Conservation (phyloP, 495 filamentous ascomycete species). For the Daldinia vernicosa region DNA sequence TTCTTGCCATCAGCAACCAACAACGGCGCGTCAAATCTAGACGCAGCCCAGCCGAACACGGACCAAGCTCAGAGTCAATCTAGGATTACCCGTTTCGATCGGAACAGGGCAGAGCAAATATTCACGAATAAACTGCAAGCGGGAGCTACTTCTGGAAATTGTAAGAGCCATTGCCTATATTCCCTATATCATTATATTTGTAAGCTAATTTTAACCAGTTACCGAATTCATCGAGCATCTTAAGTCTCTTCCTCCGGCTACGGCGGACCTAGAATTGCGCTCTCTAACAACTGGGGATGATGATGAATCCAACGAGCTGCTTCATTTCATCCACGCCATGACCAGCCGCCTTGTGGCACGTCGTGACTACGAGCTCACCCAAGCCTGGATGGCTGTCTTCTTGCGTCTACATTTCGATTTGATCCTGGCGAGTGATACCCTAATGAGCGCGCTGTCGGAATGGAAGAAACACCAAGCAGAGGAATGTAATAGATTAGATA, state of each 20-base stretch:
- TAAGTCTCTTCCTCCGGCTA: slow-evolving; percentile 78
- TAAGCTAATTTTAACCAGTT: slow-evolving; percentile 41
- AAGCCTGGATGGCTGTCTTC: slow-evolving; percentile 97
- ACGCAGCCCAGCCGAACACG: slow-evolving; percentile 28
- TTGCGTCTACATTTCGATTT: slow-evolving; percentile 73
- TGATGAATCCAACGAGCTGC: slow-evolving; percentile 57
- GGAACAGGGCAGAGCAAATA: slow-evolving; percentile 54
- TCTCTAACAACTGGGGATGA: slow-evolving; percentile 66
- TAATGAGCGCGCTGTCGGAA: slow-evolving; percentile 60
- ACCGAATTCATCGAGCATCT: slow-evolving; percentile 77
- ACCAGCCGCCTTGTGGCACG: slow-evolving; percentile 70
- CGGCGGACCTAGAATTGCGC: slow-evolving; percentile 88
- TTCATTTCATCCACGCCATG: slow-evolving; percentile 77
- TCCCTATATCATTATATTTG: slow-evolving; percentile 5
- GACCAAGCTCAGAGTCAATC: slow-evolving; percentile 41
- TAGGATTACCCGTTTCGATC: slow-evolving; percentile 53
- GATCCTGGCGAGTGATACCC: slow-evolving; percentile 52
- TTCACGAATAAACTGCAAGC: slow-evolving; percentile 68
- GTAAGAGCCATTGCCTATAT: slow-evolving; percentile 48
- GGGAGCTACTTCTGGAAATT: slow-evolving; percentile 59
- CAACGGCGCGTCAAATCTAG: slow-evolving; percentile 42
- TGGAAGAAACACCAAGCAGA: slow-evolving; percentile 74
- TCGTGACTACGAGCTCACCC: slow-evolving; percentile 89
- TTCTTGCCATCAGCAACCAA: slow-evolving; percentile 80
- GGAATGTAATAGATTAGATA: slow-evolving; percentile 75